phyloP scores from a whole-genome alignment of 2,329 filamentous ascomycete species.

The Nakataea oryzae region DNA sequence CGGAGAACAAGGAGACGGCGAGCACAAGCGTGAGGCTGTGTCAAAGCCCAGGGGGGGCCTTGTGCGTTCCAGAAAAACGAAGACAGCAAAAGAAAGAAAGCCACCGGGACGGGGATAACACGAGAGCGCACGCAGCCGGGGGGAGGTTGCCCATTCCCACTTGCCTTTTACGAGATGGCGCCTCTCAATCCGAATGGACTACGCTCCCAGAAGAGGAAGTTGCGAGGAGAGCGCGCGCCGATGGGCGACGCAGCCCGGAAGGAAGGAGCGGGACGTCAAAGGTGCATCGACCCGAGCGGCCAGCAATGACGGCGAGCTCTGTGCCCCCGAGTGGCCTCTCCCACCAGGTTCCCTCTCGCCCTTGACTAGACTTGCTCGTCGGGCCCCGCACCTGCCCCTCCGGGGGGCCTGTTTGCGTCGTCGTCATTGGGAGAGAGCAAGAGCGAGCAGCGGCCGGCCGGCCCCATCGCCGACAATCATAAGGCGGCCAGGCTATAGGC shows the following conservation, averaged over 20 bases:
- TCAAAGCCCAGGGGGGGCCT: background rate
- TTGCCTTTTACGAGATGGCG: background rate
- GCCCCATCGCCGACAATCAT: conserved; percentile 20
- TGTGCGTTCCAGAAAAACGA: background rate
- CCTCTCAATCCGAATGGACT: background rate
- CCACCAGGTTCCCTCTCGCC: too few relatives aligned
- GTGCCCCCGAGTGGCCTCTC: too few relatives aligned
- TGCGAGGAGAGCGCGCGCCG: background rate
- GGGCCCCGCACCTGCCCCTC: too few relatives aligned
- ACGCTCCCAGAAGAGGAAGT: background rate
- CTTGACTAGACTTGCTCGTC: too few relatives aligned
- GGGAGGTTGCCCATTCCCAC: background rate
- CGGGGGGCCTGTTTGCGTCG: conserved; percentile 8
- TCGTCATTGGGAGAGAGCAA: conserved; percentile 14
- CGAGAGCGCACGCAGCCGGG: background rate
- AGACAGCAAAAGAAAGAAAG: background rate
- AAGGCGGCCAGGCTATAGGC: conserved; percentile 24
- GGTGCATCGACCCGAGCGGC: too few relatives aligned
- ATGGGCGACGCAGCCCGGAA: background rate
- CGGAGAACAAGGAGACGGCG: background rate
- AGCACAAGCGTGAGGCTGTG: background rate
- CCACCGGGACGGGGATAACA: too few relatives aligned
- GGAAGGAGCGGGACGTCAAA: too few relatives aligned
- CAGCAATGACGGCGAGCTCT: too few relatives aligned
- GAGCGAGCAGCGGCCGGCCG: conserved; percentile 1